Conservation (phyloP, 1,284 basidiomycete genomes). For the Fistulinella cinereoalba region DNA sequence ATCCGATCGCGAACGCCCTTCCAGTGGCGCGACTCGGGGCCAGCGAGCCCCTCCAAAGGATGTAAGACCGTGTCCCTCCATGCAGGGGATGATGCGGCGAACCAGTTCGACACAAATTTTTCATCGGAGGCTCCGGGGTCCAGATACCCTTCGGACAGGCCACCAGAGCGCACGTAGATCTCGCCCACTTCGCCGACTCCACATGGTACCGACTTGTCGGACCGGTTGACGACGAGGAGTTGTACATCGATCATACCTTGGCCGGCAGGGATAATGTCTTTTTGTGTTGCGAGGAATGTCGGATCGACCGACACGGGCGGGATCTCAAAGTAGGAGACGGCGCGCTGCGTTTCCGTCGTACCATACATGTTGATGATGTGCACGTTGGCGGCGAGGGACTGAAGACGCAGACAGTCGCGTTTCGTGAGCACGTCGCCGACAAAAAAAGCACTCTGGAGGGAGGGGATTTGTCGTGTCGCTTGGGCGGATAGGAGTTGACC, state of each 20-base stretch:
- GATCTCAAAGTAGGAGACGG: constrained; percentile 96
- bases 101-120: constrained; percentile 96
- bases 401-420: constrained; percentile 94
- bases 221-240: constrained; percentile 93
- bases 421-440: constrained; percentile 99
- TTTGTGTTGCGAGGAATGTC: constrained; percentile 91
- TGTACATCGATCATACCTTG: constrained; percentile 99
- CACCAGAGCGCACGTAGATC: constrained; percentile 97
- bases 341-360: constrained; percentile 98
- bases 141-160: constrained; percentile 94
- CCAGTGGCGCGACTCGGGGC: constrained; percentile 81
- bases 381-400: constrained; percentile 90
- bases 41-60: constrained; percentile 53
- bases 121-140: constrained; percentile 82
- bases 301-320: constrained; percentile 82
- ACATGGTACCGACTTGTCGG: constrained; percentile 85
- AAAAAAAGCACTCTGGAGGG: constrained; percentile 92
- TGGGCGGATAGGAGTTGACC: constrained; percentile 97
- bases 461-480: constrained; percentile 86
- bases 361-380: constrained; percentile 99
- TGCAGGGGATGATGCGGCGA: constrained; percentile 51
- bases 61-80: constrained; percentile 72
- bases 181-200: constrained; percentile 97
- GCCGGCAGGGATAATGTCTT: constrained; percentile 98
- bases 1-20: constrained; percentile 97